Evolutionary conservation across 2,329 filamentous ascomycete species (phyloP).

Genomic region (Calonectria pseudoreteaudii): DNA sequence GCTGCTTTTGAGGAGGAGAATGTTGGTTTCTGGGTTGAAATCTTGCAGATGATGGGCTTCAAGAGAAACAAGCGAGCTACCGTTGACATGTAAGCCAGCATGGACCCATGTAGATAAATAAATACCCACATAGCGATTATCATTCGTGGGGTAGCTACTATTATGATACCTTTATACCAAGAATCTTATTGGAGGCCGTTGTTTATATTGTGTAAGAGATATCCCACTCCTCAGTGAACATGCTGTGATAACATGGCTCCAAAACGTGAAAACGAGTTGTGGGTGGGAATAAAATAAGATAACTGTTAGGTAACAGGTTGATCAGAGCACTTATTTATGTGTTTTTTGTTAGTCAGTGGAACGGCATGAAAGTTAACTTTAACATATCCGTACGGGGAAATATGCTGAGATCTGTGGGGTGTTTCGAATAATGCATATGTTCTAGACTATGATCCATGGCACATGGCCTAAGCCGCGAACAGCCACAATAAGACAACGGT

Average conservation of each 20-base stretch:
- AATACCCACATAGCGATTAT: background rate
- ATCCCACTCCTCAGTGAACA: background rate
- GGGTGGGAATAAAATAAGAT: background rate
- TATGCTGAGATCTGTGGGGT: background rate
- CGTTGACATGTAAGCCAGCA: background rate
- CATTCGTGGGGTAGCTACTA: background rate
- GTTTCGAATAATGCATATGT: conserved; percentile 8
- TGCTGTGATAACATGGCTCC: background rate
- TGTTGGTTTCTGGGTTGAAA: conserved; percentile 26
- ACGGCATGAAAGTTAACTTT: background rate
- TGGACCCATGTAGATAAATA: background rate
- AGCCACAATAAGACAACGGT: background rate
- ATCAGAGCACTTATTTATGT: background rate
- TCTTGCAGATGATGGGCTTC: conserved; percentile 23
- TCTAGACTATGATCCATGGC: conserved; percentile 2
- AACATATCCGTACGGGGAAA: background rate
- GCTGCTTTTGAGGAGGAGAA: conserved; percentile 17
- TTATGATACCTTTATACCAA: background rate
- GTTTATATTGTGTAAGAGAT: background rate
- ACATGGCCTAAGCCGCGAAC: background rate
- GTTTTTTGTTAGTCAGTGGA: background rate
- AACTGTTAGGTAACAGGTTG: background rate
- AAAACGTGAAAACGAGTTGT: no score
- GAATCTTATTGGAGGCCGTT: background rate
- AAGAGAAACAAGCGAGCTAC: background rate